Conservation (phyloP, 805 yeast genomes). For the Wickerhamomyces tratensis region DNA sequence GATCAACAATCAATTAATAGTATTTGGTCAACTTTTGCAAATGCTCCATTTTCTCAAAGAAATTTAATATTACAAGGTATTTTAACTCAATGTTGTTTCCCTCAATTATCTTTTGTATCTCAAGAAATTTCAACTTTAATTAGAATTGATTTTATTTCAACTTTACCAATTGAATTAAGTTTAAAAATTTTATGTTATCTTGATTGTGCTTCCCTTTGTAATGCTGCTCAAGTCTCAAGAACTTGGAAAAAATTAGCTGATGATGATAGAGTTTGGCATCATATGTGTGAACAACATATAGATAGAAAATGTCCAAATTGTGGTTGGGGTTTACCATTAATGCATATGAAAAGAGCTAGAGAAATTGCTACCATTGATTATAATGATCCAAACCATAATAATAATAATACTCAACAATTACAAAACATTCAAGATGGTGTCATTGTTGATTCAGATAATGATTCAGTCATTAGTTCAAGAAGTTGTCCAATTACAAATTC, state of each 20-base stretch:
- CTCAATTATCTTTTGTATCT: slow-evolving; percentile 80
- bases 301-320: slow-evolving; percentile 96
- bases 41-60: slow-evolving; percentile 63
- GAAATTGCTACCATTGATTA: slow-evolving; percentile 27
- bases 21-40: slow-evolving; percentile 77
- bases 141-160: slow-evolving; percentile 79
- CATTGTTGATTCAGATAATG: too few species aligned
- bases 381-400: background rate
- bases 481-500: background rate
- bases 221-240: slow-evolving; percentile 85
- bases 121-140: slow-evolving; percentile 72
- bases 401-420: background rate
- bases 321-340: slow-evolving; percentile 96
- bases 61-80: slow-evolving; percentile 75
- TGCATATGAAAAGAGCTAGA: slow-evolving; percentile 76
- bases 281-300: slow-evolving; percentile 96
- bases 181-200: slow-evolving; percentile 79
- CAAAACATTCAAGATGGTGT: slow-evolving; percentile 12
- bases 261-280: slow-evolving; percentile 96
- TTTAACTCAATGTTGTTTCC: slow-evolving; percentile 86
- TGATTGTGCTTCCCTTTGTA: slow-evolving; percentile 89
- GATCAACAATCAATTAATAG: slow-evolving; percentile 75
- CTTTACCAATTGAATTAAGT: slow-evolving; percentile 79
- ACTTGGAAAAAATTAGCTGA: slow-evolving; percentile 88
- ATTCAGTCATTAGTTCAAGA: too few species aligned